Evolutionary conservation across 352 stramenopile species (phyloP), one percentile per base, ranked within the genome.

Genomic region (Globisporangium sylvaticum): DNA sequence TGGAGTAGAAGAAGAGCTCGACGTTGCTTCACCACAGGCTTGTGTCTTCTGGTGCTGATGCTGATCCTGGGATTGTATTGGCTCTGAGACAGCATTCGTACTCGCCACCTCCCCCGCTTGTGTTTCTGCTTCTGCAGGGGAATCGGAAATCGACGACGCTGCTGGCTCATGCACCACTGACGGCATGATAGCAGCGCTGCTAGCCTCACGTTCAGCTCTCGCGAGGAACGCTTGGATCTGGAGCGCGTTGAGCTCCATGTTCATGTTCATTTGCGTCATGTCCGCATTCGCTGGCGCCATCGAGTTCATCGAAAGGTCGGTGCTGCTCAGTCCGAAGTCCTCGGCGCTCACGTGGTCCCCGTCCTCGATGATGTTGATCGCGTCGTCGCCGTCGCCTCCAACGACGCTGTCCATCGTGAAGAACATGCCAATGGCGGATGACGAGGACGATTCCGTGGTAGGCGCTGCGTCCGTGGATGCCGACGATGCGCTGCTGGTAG

Each of bases 241-340:
- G 61, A 86, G 71, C 46, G 77, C 64, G 46, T 81, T 78, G 22
- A 89, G 76, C 68, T 89, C 83, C 71, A 88, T 74, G 65, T 63
- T 77, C 70, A 87, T 83, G 68, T 82, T 73, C 71, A 87, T 85
- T 62, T 88, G 77, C 12, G 53, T 18, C 70, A 89, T 84, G 15
- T 58, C 62, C 10, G 44, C 27, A 39, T 70, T 77, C 18, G 64
- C 32, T 9, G 69, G 52, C 48, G 65, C 63, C 79, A 88, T 90
- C 50, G 80, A 70, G 64, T 78, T 77, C 53, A 85, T 83, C 0
- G 80, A 86, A 62, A 79, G 74, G 64, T 79, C 73, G 0, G 73
- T 58, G 53, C 65, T 70, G 53, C 74, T 72, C 44, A 80, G 52
- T 1, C 68, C 74, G 62, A 91, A 86, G 56, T 84, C 83, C 18